Conservation (phyloP, 768 basidiomycete genomes). For the Strobilomyces dryophilus region DNA sequence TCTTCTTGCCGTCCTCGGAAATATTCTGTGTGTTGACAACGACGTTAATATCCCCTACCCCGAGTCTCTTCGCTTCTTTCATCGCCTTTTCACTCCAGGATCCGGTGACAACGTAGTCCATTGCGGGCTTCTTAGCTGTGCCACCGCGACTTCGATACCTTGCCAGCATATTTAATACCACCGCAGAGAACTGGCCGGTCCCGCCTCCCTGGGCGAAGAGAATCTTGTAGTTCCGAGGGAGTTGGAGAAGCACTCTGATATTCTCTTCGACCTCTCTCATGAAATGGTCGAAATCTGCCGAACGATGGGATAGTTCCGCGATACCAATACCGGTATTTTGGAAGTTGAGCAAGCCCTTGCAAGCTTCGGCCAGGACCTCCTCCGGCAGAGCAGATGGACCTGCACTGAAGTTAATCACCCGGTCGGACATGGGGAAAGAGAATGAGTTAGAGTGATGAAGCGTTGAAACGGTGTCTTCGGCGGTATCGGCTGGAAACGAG, state of each 20-base stretch:
- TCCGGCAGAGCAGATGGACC: slow-evolving; percentile 91
- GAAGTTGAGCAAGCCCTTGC: slow-evolving; percentile 86
- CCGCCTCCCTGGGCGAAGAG: slow-evolving; percentile 96
- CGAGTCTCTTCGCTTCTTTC: slow-evolving; percentile 76
- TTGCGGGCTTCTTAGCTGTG: slow-evolving; percentile 48
- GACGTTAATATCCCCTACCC: slow-evolving; percentile 55
- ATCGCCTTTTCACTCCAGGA: slow-evolving; percentile 87
- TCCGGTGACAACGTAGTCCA: slow-evolving; percentile 93
- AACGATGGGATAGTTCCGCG: slow-evolving; percentile 94
- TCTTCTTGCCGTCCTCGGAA: slow-evolving; percentile 57
- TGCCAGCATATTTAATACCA: slow-evolving; percentile 88
- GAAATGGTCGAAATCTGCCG: slow-evolving; percentile 78
- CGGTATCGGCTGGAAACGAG: not conserved
- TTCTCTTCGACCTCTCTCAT: slow-evolving; percentile 57
- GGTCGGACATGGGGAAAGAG: slow-evolving; percentile 25
- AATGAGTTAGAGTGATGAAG: not conserved
- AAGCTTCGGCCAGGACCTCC: slow-evolving; percentile 80
- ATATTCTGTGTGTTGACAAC: slow-evolving; percentile 64
- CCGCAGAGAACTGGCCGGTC: slow-evolving; percentile 85
- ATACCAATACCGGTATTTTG: slow-evolving; percentile 89
- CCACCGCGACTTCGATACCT: slow-evolving; percentile 72
- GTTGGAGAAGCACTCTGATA: slow-evolving; percentile 70
- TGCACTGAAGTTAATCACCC: slow-evolving; percentile 88
- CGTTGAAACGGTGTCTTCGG: not conserved
- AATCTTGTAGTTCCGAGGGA: slow-evolving; percentile 81